phyloP scores from a whole-genome alignment of 75 land plant species.

The Sequoiadendron giganteum region DNA sequence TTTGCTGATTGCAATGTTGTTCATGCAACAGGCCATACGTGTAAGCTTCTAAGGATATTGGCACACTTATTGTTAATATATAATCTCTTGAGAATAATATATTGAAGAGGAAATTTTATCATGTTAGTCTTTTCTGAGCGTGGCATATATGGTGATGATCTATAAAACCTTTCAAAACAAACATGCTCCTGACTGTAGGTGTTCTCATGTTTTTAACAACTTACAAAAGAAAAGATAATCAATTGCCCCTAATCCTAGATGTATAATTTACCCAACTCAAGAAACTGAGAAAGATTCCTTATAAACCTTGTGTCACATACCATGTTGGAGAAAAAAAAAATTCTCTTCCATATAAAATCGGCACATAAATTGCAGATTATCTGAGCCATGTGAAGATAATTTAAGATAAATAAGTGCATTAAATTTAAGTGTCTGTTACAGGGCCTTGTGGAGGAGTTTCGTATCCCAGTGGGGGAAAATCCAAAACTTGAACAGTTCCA shows the following conservation, averaged over 20 bases:
- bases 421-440: slow-evolving; percentile 4
- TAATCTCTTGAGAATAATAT: neutral
- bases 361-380: neutral
- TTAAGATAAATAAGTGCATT: neutral
- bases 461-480: slow-evolving; percentile 39
- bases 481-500: slow-evolving; percentile 24
- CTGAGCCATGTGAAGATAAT: neutral
- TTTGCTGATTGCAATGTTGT: slow-evolving; percentile 89
- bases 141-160: too few species aligned
- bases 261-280: neutral
- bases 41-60: slow-evolving; percentile 29
- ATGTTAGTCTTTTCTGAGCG: neutral
- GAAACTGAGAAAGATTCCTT: neutral
- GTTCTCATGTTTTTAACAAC: neutral
- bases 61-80: neutral
- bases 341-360: neutral
- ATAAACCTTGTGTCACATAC: neutral
- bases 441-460: slow-evolving; percentile 65
- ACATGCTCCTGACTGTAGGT: neutral
- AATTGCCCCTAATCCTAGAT: neutral
- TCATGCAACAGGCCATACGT: slow-evolving; percentile 94
- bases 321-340: neutral
- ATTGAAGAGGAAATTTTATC: neutral
- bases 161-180: too few species aligned
- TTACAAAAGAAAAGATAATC: neutral